Percentiles rank a stretch among this genome's conserved stretches.
phyloP scores from a whole-genome alignment of 2,329 filamentous ascomycete genomes.

The Aspergillus sp. region DNA sequence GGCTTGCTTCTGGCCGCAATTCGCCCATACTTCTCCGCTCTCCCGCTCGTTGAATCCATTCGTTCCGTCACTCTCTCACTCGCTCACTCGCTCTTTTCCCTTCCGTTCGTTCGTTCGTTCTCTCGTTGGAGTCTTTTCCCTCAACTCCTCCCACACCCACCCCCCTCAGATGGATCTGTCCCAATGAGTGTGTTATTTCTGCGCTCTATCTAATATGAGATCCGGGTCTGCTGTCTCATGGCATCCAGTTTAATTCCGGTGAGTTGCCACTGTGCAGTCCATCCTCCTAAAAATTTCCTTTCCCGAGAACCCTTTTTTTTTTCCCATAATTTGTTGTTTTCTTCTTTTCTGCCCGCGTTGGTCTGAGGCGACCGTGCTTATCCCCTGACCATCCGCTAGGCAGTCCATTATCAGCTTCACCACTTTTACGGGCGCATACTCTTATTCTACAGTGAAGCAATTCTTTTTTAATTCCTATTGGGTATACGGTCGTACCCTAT shows the following conservation, averaged over 20 bases:
- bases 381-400: conserved; percentile 16
- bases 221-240: conserved; percentile 7
- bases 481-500: not conserved
- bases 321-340: not conserved
- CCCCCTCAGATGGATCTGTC: not conserved
- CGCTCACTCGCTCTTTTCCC: conserved; percentile 17
- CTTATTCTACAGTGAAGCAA: not conserved
- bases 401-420: conserved; percentile 5
- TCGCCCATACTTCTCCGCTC: conserved; percentile 13
- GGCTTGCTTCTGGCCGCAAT: conserved; percentile 6
- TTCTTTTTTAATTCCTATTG: not conserved
- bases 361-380: not conserved
- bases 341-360: not conserved
- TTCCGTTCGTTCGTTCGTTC: conserved; percentile 11
- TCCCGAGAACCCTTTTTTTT: not conserved
- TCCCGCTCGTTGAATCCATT: conserved; percentile 28
- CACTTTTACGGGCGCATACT: conserved; percentile 1
- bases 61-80: conserved; percentile 25
- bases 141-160: not conserved
- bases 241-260: conserved; percentile 13
- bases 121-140: conserved; percentile 6
- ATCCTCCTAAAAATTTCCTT: not conserved
- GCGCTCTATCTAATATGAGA: conserved; percentile 13
- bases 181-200: conserved; percentile 5
- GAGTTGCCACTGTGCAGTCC: not conserved